Conservation (phyloP, 345 rosid species). For the Erysimum cheiranthoides region DNA sequence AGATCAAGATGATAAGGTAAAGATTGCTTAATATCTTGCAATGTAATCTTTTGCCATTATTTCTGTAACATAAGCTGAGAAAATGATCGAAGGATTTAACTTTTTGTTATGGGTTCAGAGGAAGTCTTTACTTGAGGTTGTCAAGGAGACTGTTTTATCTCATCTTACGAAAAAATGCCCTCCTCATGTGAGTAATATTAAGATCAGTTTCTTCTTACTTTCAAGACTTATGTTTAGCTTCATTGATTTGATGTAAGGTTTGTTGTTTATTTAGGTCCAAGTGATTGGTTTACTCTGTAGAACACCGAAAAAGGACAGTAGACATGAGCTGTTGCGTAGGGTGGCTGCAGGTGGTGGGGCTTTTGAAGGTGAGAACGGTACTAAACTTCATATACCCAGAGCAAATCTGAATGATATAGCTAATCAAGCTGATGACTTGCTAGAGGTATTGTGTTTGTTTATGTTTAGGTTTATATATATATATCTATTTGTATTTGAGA, state of each 20-base stretch:
- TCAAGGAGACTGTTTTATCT: slow-evolving; percentile 90
- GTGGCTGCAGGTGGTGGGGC: slow-evolving; percentile 98
- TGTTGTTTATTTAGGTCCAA: slow-evolving; percentile 61
- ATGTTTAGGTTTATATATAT: not conserved
- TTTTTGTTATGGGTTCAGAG: slow-evolving; percentile 60
- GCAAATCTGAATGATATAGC: slow-evolving; percentile 91
- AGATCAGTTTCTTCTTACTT: slow-evolving; percentile 2
- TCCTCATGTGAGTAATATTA: slow-evolving; percentile 68
- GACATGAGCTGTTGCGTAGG: slow-evolving; percentile 87
- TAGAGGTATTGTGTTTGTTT: slow-evolving; percentile 61
- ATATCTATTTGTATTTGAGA: not conserved
- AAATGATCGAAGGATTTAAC: not conserved
- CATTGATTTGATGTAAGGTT: not conserved
- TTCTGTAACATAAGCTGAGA: not conserved
- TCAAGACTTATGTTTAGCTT: not conserved
- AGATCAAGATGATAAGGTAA: slow-evolving; percentile 87
- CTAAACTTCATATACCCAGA: slow-evolving; percentile 85
- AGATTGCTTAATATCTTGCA: not conserved
- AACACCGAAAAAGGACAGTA: slow-evolving; percentile 85
- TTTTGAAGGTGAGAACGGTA: slow-evolving; percentile 70
- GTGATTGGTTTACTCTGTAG: slow-evolving; percentile 95
- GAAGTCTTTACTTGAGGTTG: slow-evolving; percentile 72
- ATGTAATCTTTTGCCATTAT: not conserved
- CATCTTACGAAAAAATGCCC: slow-evolving; percentile 88
- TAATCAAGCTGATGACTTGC: slow-evolving; percentile 90